Percentiles rank a stretch among this genome's conserved stretches.
Conservation (phyloP, 805 yeast species). For the Metschnikowia amazonensis region DNA sequence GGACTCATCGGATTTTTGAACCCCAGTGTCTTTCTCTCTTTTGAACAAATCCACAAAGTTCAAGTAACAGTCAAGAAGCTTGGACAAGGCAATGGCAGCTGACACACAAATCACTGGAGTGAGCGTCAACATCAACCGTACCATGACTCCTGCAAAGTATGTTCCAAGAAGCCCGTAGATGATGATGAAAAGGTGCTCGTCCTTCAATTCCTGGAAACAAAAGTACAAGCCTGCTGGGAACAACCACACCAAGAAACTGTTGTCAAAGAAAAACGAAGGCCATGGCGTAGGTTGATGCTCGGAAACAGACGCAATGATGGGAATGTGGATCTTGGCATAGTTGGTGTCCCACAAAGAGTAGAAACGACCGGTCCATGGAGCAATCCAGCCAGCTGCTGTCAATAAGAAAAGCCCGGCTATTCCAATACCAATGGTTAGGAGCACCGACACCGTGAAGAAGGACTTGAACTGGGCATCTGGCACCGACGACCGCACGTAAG, state of each 20-base stretch:
- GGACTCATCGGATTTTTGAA: not conserved
- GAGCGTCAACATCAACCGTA: slow-evolving; percentile 91
- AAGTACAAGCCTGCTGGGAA: slow-evolving; percentile 97
- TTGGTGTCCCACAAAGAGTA: slow-evolving; percentile 97
- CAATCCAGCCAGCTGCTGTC: slow-evolving; percentile 89
- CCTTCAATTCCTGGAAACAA: slow-evolving; percentile 80
- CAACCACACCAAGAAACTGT: slow-evolving; percentile 89
- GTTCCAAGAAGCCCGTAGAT: slow-evolving; percentile 91
- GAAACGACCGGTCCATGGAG: slow-evolving; percentile 99
- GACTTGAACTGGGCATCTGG: slow-evolving; percentile 70
- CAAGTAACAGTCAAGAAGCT: slow-evolving; percentile 76
- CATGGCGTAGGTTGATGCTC: slow-evolving; percentile 99
- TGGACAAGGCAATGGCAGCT: slow-evolving; percentile 84
- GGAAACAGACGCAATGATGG: slow-evolving; percentile 96
- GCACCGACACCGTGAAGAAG: slow-evolving; percentile 58
- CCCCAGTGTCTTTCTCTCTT: not conserved
- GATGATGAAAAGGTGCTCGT: slow-evolving; percentile 90
- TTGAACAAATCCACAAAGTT: slow-evolving; percentile 49
- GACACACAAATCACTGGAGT: slow-evolving; percentile 95
- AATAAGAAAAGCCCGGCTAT: slow-evolving; percentile 68
- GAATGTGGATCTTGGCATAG: slow-evolving; percentile 97
- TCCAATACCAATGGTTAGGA: slow-evolving; percentile 57
- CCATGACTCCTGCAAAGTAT: slow-evolving; percentile 99
- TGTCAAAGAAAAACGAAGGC: slow-evolving; percentile 97
- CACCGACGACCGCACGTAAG: slow-evolving; percentile 70